Evolutionary conservation across 306 rosid genomes (phyloP).

Genomic region (Cucurbita argyrosperma): DNA sequence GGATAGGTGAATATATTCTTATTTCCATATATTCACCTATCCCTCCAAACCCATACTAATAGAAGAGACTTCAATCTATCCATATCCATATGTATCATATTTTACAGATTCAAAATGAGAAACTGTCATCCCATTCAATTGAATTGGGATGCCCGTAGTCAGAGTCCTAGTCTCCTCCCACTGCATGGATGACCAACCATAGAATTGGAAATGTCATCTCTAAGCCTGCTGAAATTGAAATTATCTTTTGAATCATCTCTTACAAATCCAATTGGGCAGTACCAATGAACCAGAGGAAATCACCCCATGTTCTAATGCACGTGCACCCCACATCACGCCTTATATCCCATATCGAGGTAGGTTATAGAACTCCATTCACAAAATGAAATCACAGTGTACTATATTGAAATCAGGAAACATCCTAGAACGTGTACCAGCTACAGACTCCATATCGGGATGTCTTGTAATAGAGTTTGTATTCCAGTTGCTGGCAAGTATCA

Average conservation of each 20-base stretch:
- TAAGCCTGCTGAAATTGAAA: neutral
- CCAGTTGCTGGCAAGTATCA: constrained; percentile 72
- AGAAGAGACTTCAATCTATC: neutral
- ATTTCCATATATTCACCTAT: neutral
- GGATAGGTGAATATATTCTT: too few relatives aligned
- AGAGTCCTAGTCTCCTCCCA: too few relatives aligned
- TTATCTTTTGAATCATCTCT: neutral
- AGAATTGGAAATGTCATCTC: neutral
- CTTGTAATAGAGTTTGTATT: constrained; percentile 17
- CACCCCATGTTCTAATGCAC: neutral
- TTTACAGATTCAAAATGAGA: too few relatives aligned
- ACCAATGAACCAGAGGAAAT: neutral
- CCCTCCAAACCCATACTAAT: neutral
- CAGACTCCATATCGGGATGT: constrained; percentile 13
- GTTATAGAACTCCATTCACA: constrained; percentile 4
- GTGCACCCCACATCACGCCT: neutral
- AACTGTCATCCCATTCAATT: too few relatives aligned
- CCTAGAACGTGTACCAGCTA: constrained; percentile 47
- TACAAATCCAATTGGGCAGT: neutral
- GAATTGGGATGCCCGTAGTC: too few relatives aligned
- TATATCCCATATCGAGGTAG: neutral
- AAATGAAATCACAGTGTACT: neutral
- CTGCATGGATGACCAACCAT: neutral
- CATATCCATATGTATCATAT: neutral
- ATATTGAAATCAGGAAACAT: neutral